phyloP scores from a whole-genome alignment of 2,329 filamentous ascomycete genomes.

The Apiospora malaysiana region DNA sequence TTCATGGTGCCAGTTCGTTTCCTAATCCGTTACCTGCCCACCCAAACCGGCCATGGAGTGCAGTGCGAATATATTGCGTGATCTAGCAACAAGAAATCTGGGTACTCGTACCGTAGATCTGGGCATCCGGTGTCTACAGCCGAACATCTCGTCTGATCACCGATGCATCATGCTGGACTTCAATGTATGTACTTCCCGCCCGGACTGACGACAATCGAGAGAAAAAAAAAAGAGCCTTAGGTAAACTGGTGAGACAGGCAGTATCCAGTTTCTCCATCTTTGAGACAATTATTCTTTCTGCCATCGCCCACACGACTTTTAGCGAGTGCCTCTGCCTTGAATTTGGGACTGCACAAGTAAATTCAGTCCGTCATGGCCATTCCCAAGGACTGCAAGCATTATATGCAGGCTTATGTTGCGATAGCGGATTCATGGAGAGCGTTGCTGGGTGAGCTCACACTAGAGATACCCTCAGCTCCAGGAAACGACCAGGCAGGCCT shows the following conservation, averaged over 20 bases:
- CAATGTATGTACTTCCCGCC: not conserved
- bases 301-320: not conserved
- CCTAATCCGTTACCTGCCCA: conserved; percentile 15
- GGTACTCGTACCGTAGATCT: conserved; percentile 18
- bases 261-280: not conserved
- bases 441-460: conserved; percentile 18
- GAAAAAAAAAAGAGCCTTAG: not conserved
- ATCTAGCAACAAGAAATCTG: conserved; percentile 14
- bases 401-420: conserved; percentile 6
- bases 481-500: not conserved
- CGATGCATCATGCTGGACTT: not conserved
- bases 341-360: not conserved
- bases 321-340: not conserved
- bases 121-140: conserved; percentile 5
- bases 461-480: conserved; percentile 16
- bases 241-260: not conserved
- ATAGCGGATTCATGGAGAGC: not conserved
- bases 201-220: not conserved
- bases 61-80: conserved; percentile 10
- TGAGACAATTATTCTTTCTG: not conserved
- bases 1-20: conserved; percentile 11
- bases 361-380: not conserved
- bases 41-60: not conserved
- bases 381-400: conserved; percentile 8
- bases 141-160: conserved; percentile 12